Evolutionary conservation across 257 asterid genomes (phyloP).

Genomic region (Gentiana straminea): DNA sequence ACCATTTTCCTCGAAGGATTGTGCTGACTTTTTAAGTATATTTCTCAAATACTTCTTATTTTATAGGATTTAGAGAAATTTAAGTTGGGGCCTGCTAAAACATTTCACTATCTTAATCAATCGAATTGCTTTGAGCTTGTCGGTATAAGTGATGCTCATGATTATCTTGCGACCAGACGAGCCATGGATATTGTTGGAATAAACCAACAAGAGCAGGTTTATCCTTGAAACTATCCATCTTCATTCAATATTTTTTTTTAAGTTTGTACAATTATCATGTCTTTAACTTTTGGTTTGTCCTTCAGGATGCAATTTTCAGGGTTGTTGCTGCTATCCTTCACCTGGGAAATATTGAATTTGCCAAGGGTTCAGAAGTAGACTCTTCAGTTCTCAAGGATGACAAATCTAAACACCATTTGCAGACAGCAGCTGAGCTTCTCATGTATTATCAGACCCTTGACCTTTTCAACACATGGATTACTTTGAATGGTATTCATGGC

Average conservation of each 20-base stretch:
- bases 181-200: slow-evolving; percentile 98
- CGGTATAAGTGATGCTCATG: slow-evolving; percentile 86
- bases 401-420: slow-evolving; percentile 78
- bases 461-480: slow-evolving; percentile 6
- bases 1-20: slow-evolving; percentile 2
- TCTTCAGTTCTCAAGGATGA: slow-evolving; percentile 87
- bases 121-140: slow-evolving; percentile 78
- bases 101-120: slow-evolving; percentile 84
- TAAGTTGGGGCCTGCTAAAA: slow-evolving; percentile 70
- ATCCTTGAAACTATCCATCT: slow-evolving; percentile 11
- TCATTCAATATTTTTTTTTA: slow-evolving; percentile 3
- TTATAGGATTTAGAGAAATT: slow-evolving; percentile 78
- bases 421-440: slow-evolving; percentile 83
- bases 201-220: slow-evolving; percentile 84
- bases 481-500: slow-evolving; percentile 6
- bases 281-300: slow-evolving; percentile 13
- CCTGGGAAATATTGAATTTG: slow-evolving; percentile 76
- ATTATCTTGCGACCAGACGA: slow-evolving; percentile 89
- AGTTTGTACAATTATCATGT: slow-evolving; percentile 8
- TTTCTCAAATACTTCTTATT: slow-evolving; percentile 18
- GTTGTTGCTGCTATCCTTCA: slow-evolving; percentile 96
- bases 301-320: slow-evolving; percentile 93
- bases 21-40: slow-evolving; percentile 6
- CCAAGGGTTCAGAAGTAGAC: slow-evolving; percentile 71
- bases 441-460: slow-evolving; percentile 39